Evolutionary conservation across 1,284 basidiomycete species (phyloP).

Genomic region (Clitocybe nebularis): DNA sequence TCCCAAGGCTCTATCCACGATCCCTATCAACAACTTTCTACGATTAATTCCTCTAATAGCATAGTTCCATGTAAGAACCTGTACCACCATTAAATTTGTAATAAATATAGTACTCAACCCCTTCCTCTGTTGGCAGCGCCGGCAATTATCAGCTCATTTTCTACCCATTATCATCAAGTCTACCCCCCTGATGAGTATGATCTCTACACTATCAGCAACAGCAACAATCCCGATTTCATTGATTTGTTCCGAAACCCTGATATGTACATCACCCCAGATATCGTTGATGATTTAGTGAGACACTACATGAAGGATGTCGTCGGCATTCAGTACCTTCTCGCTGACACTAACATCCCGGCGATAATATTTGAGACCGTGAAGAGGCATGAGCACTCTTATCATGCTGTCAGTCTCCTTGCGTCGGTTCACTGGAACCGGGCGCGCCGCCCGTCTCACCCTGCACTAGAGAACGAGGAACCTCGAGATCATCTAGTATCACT

Average conservation of each 20-base stretch:
- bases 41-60: constrained; percentile 36
- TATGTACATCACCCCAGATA: constrained; percentile 18
- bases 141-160: constrained; percentile 21
- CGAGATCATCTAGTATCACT: constrained; percentile 23
- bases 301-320: constrained; percentile 51
- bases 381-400: constrained; percentile 34
- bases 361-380: constrained; percentile 44
- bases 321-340: constrained; percentile 63
- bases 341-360: constrained; percentile 42
- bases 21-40: constrained; percentile 26
- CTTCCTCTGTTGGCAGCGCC: constrained; percentile 36
- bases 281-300: constrained; percentile 33
- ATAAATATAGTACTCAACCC: constrained; percentile 70
- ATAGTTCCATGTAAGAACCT: constrained; percentile 62
- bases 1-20: constrained; percentile 24
- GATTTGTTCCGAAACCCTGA: constrained; percentile 15
- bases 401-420: constrained; percentile 57
- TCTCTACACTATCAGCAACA: neutral
- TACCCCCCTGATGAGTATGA: constrained; percentile 3
- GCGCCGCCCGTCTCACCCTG: constrained; percentile 15
- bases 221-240: neutral
- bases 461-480: constrained; percentile 25
- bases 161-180: constrained; percentile 13
- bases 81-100: constrained; percentile 66
- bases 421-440: constrained; percentile 42